These are phyloP conservation scores for Sclerotinia borealis DNA, from an alignment of 2,329 filamentous ascomycete genomes.

Conservation along the genomic window DNA sequence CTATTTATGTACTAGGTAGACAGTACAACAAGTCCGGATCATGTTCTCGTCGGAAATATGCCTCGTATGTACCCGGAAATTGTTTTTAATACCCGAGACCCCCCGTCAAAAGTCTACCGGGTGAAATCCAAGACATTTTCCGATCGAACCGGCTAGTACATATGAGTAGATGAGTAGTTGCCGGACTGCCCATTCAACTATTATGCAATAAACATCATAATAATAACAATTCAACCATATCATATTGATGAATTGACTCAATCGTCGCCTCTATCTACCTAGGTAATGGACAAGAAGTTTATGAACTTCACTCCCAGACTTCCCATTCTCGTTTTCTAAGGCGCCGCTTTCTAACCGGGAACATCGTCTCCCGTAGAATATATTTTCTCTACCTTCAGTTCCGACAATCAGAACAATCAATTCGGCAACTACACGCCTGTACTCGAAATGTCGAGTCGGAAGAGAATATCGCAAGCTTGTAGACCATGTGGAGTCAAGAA, in stretches of 20 bases:
- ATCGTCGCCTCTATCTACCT: too few species aligned
- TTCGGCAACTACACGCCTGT: neutral
- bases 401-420: neutral
- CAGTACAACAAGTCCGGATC: neutral
- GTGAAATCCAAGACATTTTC: neutral
- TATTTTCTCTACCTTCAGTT: neutral
- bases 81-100: neutral
- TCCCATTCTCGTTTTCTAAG: neutral
- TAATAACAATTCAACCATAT: neutral
- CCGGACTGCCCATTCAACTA: neutral
- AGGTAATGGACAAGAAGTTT: too few species aligned
- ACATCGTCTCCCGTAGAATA: neutral
- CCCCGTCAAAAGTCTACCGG: neutral
- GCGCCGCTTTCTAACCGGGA: neutral
- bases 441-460: slow-evolving; percentile 15
- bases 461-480: slow-evolving; percentile 30
- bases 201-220: neutral
- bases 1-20: too few species aligned
- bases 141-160: neutral
- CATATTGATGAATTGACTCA: neutral
- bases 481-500: slow-evolving; percentile 27
- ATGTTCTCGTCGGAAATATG: neutral
- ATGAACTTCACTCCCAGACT: too few species aligned
- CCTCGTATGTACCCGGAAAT: neutral
- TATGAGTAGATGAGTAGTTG: neutral